phyloP scores from a whole-genome alignment of 2,329 filamentous ascomycete genomes.

The Penicillium sp. region DNA sequence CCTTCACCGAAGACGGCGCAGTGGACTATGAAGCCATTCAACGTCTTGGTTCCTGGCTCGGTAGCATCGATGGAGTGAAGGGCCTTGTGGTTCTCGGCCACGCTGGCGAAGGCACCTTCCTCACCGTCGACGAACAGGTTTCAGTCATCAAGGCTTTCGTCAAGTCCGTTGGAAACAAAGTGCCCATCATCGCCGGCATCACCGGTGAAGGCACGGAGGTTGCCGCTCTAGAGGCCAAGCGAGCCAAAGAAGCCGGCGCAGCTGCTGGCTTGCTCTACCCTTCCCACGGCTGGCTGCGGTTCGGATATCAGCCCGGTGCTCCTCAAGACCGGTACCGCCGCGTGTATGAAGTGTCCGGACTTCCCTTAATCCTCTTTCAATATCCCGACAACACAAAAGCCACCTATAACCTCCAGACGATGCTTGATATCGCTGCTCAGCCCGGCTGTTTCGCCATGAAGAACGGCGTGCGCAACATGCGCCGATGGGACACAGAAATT shows the following conservation, averaged over 20 bases:
- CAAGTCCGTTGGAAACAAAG: slow-evolving; percentile 50
- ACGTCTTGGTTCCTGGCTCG: slow-evolving; percentile 54
- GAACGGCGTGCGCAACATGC: slow-evolving; percentile 57
- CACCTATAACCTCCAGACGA: slow-evolving; percentile 52
- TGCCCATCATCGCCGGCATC: slow-evolving; percentile 55
- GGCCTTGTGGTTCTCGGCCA: slow-evolving; percentile 56
- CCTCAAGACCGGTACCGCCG: slow-evolving; percentile 53
- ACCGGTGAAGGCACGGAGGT: slow-evolving; percentile 55
- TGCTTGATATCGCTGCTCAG: slow-evolving; percentile 53
- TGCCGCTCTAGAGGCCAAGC: slow-evolving; percentile 52
- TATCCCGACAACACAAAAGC: slow-evolving; percentile 56
- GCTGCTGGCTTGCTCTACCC: slow-evolving; percentile 53
- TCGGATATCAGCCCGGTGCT: slow-evolving; percentile 54
- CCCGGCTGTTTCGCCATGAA: slow-evolving; percentile 58
- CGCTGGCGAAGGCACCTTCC: slow-evolving; percentile 55
- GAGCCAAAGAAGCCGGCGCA: slow-evolving; percentile 52
- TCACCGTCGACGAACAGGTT: slow-evolving; percentile 51
- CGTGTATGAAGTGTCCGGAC: slow-evolving; percentile 50
- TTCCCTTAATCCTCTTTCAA: slow-evolving; percentile 55
- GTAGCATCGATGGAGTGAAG: slow-evolving; percentile 52
- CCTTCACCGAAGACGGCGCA: slow-evolving; percentile 48
- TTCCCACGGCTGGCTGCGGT: slow-evolving; percentile 55
- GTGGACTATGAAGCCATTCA: slow-evolving; percentile 55
- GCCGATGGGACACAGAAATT: slow-evolving; percentile 57
- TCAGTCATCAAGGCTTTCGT: slow-evolving; percentile 54